These are phyloP conservation scores for Saksenaea vasiformis DNA, from an alignment of 371 early-diverging fungal genomes.

Conservation along the genomic window DNA sequence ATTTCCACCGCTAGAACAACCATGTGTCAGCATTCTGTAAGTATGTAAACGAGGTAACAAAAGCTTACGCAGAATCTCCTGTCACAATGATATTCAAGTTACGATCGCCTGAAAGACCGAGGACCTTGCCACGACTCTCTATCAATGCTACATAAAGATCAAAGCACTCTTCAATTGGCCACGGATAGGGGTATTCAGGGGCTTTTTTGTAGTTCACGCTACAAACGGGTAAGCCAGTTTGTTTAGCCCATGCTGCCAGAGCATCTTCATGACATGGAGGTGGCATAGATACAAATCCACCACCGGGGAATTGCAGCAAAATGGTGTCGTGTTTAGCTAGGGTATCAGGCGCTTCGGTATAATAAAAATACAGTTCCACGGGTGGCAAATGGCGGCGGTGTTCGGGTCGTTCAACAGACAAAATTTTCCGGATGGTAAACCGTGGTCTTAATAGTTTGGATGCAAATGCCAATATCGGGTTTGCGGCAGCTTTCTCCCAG, in stretches of 20 bases:
- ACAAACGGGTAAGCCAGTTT: conserved; percentile 68
- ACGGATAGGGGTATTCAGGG: conserved; percentile 94
- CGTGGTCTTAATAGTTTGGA: conserved; percentile 54
- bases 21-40: not conserved
- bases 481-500: conserved; percentile 83
- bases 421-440: conserved; percentile 56
- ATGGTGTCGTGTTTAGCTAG: conserved; percentile 56
- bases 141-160: conserved; percentile 78
- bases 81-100: conserved; percentile 63
- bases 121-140: conserved; percentile 65
- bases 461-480: conserved; percentile 65
- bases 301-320: conserved; percentile 84
- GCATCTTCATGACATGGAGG: conserved; percentile 79
- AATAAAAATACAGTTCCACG: conserved; percentile 56
- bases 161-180: conserved; percentile 90
- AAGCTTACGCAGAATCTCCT: conserved; percentile 93
- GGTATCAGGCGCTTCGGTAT: conserved; percentile 42
- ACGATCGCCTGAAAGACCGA: conserved; percentile 68
- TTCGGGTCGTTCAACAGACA: conserved; percentile 51
- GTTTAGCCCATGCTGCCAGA: conserved; percentile 67
- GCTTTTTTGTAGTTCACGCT: conserved; percentile 94
- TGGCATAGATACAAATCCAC: conserved; percentile 84
- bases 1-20: conserved; percentile 74
- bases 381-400: conserved; percentile 32
- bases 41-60: not conserved